Percentiles rank a stretch among this genome's conserved stretches.
phyloP scores from a whole-genome alignment of 2,329 filamentous ascomycete genomes.

The Thermothelomyces thermophilus region DNA sequence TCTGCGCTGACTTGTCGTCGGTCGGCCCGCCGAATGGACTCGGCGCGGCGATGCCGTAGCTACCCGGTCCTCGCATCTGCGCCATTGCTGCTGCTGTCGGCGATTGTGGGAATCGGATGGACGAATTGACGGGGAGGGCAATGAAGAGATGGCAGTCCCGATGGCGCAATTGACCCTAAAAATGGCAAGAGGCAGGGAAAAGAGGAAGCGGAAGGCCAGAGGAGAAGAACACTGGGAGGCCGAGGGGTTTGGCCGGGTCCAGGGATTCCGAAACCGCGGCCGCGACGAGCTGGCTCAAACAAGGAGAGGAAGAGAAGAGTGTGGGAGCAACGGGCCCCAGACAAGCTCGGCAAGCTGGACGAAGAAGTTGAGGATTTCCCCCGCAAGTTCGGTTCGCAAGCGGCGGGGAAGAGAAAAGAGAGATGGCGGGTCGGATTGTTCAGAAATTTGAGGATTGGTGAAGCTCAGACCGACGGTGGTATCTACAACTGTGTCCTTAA shows the following conservation, averaged over 20 bases:
- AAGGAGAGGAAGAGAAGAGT: background rate
- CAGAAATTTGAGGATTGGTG: slow-evolving; percentile 19
- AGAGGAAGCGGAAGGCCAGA: background rate
- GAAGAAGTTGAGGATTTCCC: background rate
- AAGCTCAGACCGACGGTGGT: slow-evolving; percentile 18
- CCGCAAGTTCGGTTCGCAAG: slow-evolving; percentile 1
- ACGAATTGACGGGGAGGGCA: background rate
- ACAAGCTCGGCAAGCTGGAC: slow-evolving; percentile 11
- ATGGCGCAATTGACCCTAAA: slow-evolving; percentile 11
- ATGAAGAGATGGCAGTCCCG: slow-evolving; percentile 15
- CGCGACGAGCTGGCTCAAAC: background rate
- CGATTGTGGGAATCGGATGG: background rate
- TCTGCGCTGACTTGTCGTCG: slow-evolving; percentile 57
- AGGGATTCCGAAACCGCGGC: slow-evolving; percentile 2
- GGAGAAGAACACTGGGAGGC: background rate
- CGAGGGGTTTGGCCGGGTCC: background rate
- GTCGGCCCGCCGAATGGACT: slow-evolving; percentile 60
- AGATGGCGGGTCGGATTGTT: slow-evolving; percentile 2
- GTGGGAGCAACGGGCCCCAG: background rate
- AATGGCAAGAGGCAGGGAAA: background rate
- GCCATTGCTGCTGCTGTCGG: slow-evolving; percentile 31
- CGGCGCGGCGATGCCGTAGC: slow-evolving; percentile 72
- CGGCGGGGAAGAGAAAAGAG: background rate
- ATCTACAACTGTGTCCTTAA: slow-evolving; percentile 28
- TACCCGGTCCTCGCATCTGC: slow-evolving; percentile 58